Conservation (phyloP, 139 green algal genomes). For the Chlorella vulgaris region DNA sequence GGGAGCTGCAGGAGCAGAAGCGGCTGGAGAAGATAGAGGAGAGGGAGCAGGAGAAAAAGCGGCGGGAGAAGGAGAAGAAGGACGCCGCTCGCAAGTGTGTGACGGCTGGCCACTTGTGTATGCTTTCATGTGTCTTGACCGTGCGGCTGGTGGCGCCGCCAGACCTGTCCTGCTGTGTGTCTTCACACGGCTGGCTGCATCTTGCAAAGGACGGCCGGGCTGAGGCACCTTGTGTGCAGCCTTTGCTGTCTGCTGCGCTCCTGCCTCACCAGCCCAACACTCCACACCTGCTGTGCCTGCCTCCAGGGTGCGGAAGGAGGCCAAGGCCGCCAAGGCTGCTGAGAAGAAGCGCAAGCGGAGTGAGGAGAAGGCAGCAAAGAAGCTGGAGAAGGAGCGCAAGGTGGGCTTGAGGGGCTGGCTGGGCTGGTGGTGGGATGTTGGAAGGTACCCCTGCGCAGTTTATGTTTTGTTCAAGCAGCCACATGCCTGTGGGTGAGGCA, state of each 20-base stretch:
- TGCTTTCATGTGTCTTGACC: too few species aligned
- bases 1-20: constrained; percentile 75
- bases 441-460: background rate
- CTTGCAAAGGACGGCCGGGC: too few species aligned
- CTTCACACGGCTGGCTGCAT: too few species aligned
- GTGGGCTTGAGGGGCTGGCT: background rate
- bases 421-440: background rate
- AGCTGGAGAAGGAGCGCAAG: constrained; percentile 30
- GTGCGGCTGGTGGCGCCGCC: too few species aligned
- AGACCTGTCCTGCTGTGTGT: too few species aligned
- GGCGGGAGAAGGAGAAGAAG: constrained; percentile 37
- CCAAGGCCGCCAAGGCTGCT: constrained; percentile 33
- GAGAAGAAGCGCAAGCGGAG: constrained; percentile 33
- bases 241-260: too few species aligned
- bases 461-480: too few species aligned
- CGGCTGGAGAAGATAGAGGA: constrained; percentile 55
- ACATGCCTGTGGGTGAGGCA: too few species aligned
- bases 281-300: background rate
- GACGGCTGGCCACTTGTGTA: too few species aligned
- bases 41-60: constrained; percentile 39
- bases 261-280: too few species aligned
- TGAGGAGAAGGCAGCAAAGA: constrained; percentile 7
- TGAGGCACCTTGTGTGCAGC: too few species aligned
- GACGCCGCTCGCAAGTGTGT: background rate
- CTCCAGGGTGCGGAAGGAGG: constrained; percentile 11